Percentiles rank a stretch among this genome's conserved stretches.
Evolutionary conservation across 202 grass and related monocot genomes (phyloP).

Genomic region (Musa balbisiana): DNA sequence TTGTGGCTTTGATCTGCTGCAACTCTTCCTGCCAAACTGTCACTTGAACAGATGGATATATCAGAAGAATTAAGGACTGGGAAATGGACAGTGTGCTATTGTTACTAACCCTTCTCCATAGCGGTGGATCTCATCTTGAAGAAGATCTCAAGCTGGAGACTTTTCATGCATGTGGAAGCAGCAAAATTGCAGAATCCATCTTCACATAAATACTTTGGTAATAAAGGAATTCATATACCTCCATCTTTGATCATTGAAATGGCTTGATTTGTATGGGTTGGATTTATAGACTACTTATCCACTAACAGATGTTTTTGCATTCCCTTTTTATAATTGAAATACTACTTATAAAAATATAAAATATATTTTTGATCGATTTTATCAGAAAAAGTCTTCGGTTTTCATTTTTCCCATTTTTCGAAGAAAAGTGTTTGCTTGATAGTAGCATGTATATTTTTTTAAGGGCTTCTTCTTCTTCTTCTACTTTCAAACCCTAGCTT

Average conservation of each 20-base stretch:
- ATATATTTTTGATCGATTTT: too few species aligned
- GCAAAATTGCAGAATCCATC: slow-evolving; percentile 99
- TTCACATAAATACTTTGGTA: slow-evolving; percentile 78
- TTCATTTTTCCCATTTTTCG: too few species aligned
- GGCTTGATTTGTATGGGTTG: too few species aligned
- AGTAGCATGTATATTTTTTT: too few species aligned
- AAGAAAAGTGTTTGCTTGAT: too few species aligned
- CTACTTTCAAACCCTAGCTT: too few species aligned
- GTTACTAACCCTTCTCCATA: slow-evolving; percentile 63
- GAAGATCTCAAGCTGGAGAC: slow-evolving; percentile 88
- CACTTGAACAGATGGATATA: neutral
- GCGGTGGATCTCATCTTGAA: slow-evolving; percentile 99
- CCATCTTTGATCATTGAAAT: neutral
- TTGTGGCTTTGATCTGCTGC: slow-evolving; percentile 3
- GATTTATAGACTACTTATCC: too few species aligned
- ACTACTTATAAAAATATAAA: too few species aligned
- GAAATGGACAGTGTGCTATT: neutral
- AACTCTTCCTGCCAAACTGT: slow-evolving; percentile 6
- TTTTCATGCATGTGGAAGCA: slow-evolving; percentile 18
- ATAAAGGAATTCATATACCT: neutral
- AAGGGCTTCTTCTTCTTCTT: too few species aligned
- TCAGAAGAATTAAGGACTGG: neutral
- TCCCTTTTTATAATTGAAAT: too few species aligned
- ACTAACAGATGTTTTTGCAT: too few species aligned
- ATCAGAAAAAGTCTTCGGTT: too few species aligned